Evolutionary conservation across 306 rosid genomes (phyloP).

Genomic region (Mucuna pruriens): DNA sequence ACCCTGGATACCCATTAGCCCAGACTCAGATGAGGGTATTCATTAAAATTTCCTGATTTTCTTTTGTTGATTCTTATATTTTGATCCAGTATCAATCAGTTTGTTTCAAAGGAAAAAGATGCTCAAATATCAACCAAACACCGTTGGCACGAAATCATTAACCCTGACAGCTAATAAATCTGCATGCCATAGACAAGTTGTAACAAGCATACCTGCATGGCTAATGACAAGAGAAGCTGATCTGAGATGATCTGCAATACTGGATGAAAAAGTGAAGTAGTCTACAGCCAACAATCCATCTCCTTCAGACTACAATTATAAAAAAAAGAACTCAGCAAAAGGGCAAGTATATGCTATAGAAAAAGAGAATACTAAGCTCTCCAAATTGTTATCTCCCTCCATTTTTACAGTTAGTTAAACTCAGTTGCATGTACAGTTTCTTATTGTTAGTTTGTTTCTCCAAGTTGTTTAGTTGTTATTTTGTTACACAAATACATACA

Average conservation of each 20-base stretch:
- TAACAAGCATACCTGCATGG: constrained; percentile 67
- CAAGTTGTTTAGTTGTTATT: not conserved
- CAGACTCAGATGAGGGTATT: not conserved
- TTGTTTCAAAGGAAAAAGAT: constrained; percentile 7
- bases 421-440: not conserved
- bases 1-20: not conserved
- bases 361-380: not conserved
- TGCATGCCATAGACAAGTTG: not conserved
- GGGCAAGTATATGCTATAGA: not conserved
- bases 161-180: not conserved
- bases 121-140: constrained; percentile 23
- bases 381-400: not conserved
- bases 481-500: not conserved
- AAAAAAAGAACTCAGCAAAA: not conserved
- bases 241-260: constrained; percentile 81
- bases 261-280: constrained; percentile 83
- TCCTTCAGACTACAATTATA: constrained; percentile 61
- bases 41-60: not conserved
- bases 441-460: not conserved
- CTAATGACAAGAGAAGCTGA: constrained; percentile 90
- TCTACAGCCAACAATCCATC: constrained; percentile 67
- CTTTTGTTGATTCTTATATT: not conserved
- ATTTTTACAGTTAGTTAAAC: not conserved
- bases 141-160: not conserved
- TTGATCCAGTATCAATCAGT: not conserved